Percentiles rank a stretch among this genome's conserved stretches.
Conservation (phyloP, 768 basidiomycete species). For the Russula vinacea region DNA sequence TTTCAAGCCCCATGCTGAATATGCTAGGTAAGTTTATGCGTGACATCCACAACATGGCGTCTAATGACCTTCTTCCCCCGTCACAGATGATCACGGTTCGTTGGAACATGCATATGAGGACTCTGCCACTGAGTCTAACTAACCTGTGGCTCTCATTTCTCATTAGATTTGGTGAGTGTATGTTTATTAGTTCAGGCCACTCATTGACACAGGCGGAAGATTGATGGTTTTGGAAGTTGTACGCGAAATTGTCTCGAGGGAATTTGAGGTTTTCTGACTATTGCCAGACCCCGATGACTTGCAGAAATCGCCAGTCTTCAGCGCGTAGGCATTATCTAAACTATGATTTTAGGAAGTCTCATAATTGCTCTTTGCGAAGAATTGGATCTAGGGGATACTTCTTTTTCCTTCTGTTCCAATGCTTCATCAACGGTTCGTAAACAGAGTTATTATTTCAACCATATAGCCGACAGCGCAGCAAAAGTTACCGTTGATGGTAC, state of each 20-base stretch:
- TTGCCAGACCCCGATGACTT: constrained; percentile 74
- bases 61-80: constrained; percentile 14
- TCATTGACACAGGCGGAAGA: constrained; percentile 41
- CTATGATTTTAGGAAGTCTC: not conserved
- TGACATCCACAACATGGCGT: constrained; percentile 9
- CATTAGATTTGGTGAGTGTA: constrained; percentile 19
- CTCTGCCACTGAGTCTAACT: not conserved
- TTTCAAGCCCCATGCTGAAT: constrained; percentile 73
- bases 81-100: constrained; percentile 78
- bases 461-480: constrained; percentile 10
- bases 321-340: constrained; percentile 44
- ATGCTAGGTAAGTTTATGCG: constrained; percentile 60
- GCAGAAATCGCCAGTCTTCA: constrained; percentile 69
- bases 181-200: not conserved
- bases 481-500: constrained; percentile 72
- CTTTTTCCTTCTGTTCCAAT: constrained; percentile 92
- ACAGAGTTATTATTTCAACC: constrained; percentile 13
- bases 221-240: constrained; percentile 85
- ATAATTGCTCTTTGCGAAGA: constrained; percentile 37
- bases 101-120: constrained; percentile 14
- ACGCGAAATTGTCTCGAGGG: constrained; percentile 35
- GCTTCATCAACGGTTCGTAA: constrained; percentile 71
- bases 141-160: not conserved
- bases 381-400: constrained; percentile 87
- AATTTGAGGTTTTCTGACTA: constrained; percentile 15